Base-by-base conservation (phyloP, 2,329 filamentous ascomycete species). In the Taxawa tesnikishii region DNA sequence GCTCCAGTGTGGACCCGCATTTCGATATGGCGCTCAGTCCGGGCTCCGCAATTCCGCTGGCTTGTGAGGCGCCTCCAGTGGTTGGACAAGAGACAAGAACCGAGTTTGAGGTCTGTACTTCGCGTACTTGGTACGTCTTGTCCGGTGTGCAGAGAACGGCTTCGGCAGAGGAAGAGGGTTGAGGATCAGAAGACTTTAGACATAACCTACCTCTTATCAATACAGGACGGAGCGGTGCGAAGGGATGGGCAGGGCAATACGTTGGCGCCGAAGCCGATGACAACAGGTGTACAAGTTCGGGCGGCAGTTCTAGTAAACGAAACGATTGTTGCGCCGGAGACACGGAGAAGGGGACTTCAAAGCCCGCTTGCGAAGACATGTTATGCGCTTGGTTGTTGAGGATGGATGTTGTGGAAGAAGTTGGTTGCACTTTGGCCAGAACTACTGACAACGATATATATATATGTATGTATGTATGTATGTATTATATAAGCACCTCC, bases 101-200 rank as follows among this genome's bases (percentile, higher is more conserved):
- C 21, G 69, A 72, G 43, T 79, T 79, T 15, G 73, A 77, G 11
- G 73, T 76, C 43, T 74, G 72, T 32, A 78, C 73, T 50, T 78
- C 73, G 43, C 72, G 71, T 31, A 78, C 54, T 37, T 67, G 63
- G 55, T 67, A 79, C 8, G 72, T 73, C 41, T 66, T 59, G 33
- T 59, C 58, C 7, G 60, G 55, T 3, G 70, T 75, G 54, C 73
- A 78, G 37, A 79, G 58, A 38, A 75, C 71, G 17, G 70, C 67
- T 35, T 59, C 60, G 27, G 59, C 53, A 30, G 45, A 23, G 8
- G 19, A 8, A 14, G 46, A 38, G 10, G 40, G 36, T 16, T 47
- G 42, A 23, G 42, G 33, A 30, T 46, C 37, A 26, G 42, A 36
- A 13, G 54, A 54, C 38, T 59, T 58, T 35, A 65, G 59, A 48